phyloP scores from a whole-genome alignment of 352 stramenopile species.

The Sclerospora graminicola region DNA sequence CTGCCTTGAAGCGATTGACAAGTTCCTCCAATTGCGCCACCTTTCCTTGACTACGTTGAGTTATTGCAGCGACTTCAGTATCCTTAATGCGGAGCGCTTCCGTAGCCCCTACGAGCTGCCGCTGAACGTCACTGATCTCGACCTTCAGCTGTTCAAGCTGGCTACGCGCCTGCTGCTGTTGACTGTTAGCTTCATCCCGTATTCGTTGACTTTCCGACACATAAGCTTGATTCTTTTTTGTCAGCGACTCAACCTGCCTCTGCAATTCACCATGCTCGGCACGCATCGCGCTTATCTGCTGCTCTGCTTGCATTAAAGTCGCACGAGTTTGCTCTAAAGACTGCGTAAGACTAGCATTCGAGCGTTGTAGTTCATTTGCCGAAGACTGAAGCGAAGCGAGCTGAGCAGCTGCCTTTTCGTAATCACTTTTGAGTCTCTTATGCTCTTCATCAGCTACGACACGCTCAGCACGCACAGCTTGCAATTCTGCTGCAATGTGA shows the following conservation, averaged over 20 bases:
- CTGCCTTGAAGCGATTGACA: slow-evolving; percentile 18
- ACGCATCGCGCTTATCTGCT: slow-evolving; percentile 28
- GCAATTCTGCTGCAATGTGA: slow-evolving; percentile 15
- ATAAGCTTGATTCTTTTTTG: slow-evolving; percentile 50
- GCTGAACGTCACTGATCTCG: slow-evolving; percentile 22
- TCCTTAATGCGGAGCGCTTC: slow-evolving; percentile 29
- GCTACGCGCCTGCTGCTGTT: slow-evolving; percentile 19
- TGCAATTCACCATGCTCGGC: slow-evolving; percentile 27
- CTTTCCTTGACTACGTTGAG: slow-evolving; percentile 25
- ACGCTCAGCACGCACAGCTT: slow-evolving; percentile 17
- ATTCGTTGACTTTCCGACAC: slow-evolving; percentile 37
- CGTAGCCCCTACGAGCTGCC: slow-evolving; percentile 20
- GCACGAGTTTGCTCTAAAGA: slow-evolving; percentile 33
- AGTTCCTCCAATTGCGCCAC: slow-evolving; percentile 18
- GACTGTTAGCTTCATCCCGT: slow-evolving; percentile 38
- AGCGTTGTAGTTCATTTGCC: slow-evolving; percentile 28
- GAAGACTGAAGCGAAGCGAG: slow-evolving; percentile 20
- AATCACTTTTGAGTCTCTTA: slow-evolving; percentile 16
- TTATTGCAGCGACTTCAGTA: slow-evolving; percentile 17
- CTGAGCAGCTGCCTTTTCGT: slow-evolving; percentile 16
- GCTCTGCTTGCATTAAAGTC: slow-evolving; percentile 31
- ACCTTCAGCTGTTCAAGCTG: slow-evolving; percentile 33
- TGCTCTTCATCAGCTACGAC: slow-evolving; percentile 22
- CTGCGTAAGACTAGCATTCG: slow-evolving; percentile 38
- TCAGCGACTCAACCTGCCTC: slow-evolving; percentile 45